phyloP scores from a whole-genome alignment of 805 yeast species.

The Isabelozyma pseudorhagii region DNA sequence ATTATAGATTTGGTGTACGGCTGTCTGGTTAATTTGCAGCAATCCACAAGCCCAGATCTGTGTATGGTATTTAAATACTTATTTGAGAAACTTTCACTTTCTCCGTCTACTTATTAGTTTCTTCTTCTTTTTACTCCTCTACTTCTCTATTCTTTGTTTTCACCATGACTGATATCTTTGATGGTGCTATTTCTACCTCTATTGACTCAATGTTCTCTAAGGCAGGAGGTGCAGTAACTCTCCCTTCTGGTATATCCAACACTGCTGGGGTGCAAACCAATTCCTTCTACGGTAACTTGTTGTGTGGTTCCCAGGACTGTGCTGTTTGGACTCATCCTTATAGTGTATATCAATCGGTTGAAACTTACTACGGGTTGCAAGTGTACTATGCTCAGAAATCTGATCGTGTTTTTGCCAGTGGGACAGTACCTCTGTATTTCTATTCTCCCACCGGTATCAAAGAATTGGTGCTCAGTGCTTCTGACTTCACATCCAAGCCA shows the following conservation, averaged over 20 bases:
- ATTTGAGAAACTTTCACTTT: too few relatives aligned
- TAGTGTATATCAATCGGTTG: conserved; percentile 7
- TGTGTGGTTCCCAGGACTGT: conserved; percentile 8
- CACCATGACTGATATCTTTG: conserved; percentile 5
- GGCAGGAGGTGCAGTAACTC: conserved; percentile 10
- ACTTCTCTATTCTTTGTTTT: not conserved
- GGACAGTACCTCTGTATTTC: conserved; percentile 10
- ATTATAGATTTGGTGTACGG: not conserved
- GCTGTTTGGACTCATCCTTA: conserved; percentile 15
- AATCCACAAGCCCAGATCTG: not conserved
- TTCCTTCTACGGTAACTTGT: conserved; percentile 12
- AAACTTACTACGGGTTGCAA: conserved; percentile 4
- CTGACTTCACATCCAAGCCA: conserved; percentile 1
- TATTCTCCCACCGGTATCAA: conserved; percentile 13
- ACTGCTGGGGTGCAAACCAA: conserved; percentile 12
- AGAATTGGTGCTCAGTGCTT: conserved; percentile 6
- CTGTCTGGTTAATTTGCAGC: not conserved
- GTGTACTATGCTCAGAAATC: conserved; percentile 9
- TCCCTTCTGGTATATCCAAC: conserved; percentile 8
- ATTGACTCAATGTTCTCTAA: conserved; percentile 10
- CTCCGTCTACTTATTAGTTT: too few relatives aligned
- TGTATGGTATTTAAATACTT: not conserved
- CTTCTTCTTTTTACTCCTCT: not conserved
- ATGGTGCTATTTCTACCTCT: conserved; percentile 12
- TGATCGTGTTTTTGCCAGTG: conserved; percentile 11